phyloP scores from a whole-genome alignment of 2,329 filamentous ascomycete genomes.

The Venturia oleaginea region DNA sequence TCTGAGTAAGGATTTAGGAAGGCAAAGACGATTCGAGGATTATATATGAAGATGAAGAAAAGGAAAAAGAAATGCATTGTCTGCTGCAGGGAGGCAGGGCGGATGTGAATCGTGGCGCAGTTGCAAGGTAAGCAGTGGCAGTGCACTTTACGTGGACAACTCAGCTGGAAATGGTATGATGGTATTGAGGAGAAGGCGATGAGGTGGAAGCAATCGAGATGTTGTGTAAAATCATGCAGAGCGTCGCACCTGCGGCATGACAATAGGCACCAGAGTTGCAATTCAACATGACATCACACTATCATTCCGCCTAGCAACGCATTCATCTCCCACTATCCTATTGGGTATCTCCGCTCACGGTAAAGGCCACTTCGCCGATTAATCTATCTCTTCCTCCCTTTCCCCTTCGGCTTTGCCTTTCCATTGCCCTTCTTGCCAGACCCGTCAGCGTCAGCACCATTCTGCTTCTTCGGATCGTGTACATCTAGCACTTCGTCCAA shows the following conservation, averaged over 20 bases:
- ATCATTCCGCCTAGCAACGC: neutral
- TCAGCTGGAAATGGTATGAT: neutral
- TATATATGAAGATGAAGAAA: neutral
- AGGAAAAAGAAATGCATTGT: neutral
- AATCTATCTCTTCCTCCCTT: neutral
- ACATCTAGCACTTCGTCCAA: neutral
- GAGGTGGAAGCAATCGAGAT: neutral
- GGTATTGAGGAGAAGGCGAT: neutral
- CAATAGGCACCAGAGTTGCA: neutral
- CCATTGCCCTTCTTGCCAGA: neutral
- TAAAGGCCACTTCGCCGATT: neutral
- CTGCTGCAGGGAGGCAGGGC: neutral
- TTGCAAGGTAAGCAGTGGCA: neutral
- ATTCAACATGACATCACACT: neutral
- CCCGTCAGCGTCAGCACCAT: neutral
- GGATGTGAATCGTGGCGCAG: neutral
- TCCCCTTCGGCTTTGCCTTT: neutral
- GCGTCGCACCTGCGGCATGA: too few species aligned
- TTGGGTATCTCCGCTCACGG: neutral
- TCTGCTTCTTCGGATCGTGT: neutral
- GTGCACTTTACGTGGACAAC: neutral
- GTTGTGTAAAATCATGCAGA: neutral
- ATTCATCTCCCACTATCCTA: neutral
- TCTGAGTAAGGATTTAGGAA: neutral
- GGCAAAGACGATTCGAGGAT: neutral